These are phyloP conservation scores for Monilinia fructicola DNA, from an alignment of 2,329 filamentous ascomycete species.

Conservation along the genomic window DNA sequence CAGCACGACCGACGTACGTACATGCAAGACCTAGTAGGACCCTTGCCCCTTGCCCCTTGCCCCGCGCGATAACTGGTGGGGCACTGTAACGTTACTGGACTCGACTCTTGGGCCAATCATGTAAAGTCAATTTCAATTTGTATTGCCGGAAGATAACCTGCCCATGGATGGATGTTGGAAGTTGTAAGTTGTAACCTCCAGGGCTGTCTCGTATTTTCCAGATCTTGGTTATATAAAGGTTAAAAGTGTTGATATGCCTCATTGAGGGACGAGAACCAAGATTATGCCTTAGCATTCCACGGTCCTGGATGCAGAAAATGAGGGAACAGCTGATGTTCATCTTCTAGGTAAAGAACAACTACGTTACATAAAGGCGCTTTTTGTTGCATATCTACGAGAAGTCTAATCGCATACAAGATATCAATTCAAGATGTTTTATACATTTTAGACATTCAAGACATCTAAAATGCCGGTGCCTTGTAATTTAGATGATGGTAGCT, in stretches of 20 bases:
- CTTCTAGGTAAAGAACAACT: not conserved
- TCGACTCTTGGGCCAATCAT: constrained; percentile 12
- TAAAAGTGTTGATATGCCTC: no score
- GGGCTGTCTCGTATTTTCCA: no score
- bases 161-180: no score
- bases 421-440: no score
- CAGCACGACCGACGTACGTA: no score
- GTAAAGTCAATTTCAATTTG: not conserved
- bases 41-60: constrained; percentile 3
- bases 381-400: constrained; percentile 2
- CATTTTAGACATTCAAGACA: not conserved
- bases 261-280: no score
- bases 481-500: not conserved
- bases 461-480: not conserved
- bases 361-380: constrained; percentile 2
- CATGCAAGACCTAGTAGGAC: not conserved
- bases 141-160: not conserved
- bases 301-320: not conserved
- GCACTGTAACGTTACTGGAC: constrained; percentile 8
- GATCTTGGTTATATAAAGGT: no score
- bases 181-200: no score
- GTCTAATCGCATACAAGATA: not conserved
- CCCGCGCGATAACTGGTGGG: constrained; percentile 14
- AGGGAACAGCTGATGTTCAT: not conserved
- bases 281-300: not conserved